Evolutionary conservation across 192 early-diverging fungal genomes (phyloP), one percentile per base, ranked within the genome.

Genomic region (Spizellomyces sp.): DNA sequence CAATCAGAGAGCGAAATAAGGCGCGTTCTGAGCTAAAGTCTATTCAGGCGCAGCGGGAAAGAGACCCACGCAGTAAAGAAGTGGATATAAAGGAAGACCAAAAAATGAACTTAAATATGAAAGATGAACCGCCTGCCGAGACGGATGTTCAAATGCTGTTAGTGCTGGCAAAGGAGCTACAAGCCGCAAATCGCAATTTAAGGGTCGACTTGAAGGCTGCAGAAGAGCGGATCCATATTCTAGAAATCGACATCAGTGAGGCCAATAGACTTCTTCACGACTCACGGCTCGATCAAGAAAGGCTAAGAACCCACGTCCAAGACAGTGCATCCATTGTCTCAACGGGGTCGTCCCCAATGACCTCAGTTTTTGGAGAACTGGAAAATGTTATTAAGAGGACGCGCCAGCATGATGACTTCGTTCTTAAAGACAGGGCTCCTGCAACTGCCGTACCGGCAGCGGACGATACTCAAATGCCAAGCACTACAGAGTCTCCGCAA

Each of bases 281-380:
- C 14, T 61, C 47, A 15, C 68, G 58, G 7, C 58, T 48, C 14
- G 68, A 70, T 47, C 22, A 61, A 17, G 27, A 12, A 58, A 1
- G 17, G 12, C 14, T 12, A 17, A 1, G 58, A 7, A 6, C 15
- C 14, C 8, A 21, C 68, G 12, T 21, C 5, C 42, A 22, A 21
- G 10, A 70, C 46, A 12, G 58, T 45, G 46, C 41, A 27, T 5
- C 44, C 15, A 15, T 15, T 17, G 22, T 36, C 55, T 6, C 41
- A 46, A 8, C 54, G 12, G 27, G 27, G 27, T 6, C 55, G 7
- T 41, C 14, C 19, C 43, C 45, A 5, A 41, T 36, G 12, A 42
- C 42, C 14, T 70, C 68, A 5, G 68, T 70, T 6, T 70, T 70
- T 48, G 57, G 55, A 46, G 68, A 70, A 47, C 45, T 70, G 14